A percentile compares a stretch with the other conserved stretches of the same genome.
These are phyloP conservation scores for Rhodotorula babjevae DNA, from an alignment of 768 basidiomycete species.

Conservation along the genomic window DNA sequence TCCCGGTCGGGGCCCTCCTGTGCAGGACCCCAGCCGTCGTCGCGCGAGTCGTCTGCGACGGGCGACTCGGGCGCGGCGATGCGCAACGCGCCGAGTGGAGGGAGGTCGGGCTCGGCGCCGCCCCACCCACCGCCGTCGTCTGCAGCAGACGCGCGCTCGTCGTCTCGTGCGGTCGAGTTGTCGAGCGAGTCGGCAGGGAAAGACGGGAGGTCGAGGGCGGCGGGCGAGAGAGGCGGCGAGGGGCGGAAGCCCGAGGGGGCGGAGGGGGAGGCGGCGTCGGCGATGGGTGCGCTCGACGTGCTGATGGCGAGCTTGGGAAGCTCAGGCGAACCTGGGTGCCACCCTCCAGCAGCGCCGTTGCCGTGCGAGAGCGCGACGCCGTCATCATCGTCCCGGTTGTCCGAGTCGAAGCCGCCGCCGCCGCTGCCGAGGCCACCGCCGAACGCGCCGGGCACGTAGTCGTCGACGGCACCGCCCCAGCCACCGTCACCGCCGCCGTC, in stretches of 20 bases:
- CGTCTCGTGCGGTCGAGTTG: background rate
- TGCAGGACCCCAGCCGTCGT: conserved; percentile 7
- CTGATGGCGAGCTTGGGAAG: background rate
- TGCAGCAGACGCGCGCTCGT: background rate
- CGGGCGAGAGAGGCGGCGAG: background rate
- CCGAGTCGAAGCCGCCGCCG: background rate
- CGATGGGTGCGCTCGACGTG: too few relatives aligned
- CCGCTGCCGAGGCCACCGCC: background rate
- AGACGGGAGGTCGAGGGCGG: background rate
- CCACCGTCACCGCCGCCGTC: conserved; percentile 2
- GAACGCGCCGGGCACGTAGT: conserved; percentile 10
- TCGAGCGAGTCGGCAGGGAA: background rate
- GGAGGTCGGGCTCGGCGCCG: conserved; percentile 17
- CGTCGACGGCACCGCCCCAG: conserved; percentile 11
- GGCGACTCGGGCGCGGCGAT: background rate
- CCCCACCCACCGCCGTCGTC: conserved; percentile 32
- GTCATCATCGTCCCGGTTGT: background rate
- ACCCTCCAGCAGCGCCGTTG: background rate
- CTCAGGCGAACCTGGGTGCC: background rate
- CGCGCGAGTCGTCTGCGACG: background rate
- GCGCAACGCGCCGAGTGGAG: conserved; percentile 12
- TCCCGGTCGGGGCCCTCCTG: background rate
- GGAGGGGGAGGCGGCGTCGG: background rate
- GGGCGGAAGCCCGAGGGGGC: background rate
- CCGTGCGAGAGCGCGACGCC: too few relatives aligned